Percentiles rank a stretch among this genome's conserved stretches.
Evolutionary conservation across 768 basidiomycete species (phyloP).

Genomic region (Dendrothele bispora): DNA sequence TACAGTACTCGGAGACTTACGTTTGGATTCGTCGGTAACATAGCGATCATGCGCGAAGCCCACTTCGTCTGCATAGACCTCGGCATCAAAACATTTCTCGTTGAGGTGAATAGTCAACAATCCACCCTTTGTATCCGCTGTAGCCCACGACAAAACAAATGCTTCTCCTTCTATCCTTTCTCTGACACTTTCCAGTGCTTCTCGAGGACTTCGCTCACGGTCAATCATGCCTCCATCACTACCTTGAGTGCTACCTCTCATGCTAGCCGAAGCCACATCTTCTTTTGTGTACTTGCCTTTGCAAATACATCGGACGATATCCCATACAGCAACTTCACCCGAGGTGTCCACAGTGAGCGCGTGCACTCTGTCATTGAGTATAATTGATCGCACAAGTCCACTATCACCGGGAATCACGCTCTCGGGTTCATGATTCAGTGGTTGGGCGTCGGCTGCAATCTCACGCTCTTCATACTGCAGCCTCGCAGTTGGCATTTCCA

Average conservation of each 20-base stretch:
- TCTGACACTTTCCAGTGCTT: slow-evolving; percentile 83
- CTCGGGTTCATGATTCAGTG: slow-evolving; percentile 58
- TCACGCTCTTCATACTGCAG: slow-evolving; percentile 71
- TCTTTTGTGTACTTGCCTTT: slow-evolving; percentile 66
- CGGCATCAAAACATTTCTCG: slow-evolving; percentile 90
- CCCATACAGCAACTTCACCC: slow-evolving; percentile 91
- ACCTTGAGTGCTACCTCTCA: slow-evolving; percentile 43
- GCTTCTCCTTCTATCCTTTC: slow-evolving; percentile 96
- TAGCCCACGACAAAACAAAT: slow-evolving; percentile 80
- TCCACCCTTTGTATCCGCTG: slow-evolving; percentile 87
- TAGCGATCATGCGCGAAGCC: slow-evolving; percentile 62
- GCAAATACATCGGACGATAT: slow-evolving; percentile 79
- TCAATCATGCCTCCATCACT: slow-evolving; percentile 34
- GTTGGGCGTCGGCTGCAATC: slow-evolving; percentile 73
- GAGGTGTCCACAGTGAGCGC: slow-evolving; percentile 88
- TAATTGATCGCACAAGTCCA: slow-evolving; percentile 78
- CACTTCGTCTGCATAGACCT: slow-evolving; percentile 92
- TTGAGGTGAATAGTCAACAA: slow-evolving; percentile 84
- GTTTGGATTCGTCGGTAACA: slow-evolving; percentile 75
- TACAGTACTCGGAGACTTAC: slow-evolving; percentile 43
- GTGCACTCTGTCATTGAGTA: slow-evolving; percentile 88
- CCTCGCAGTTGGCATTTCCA: slow-evolving; percentile 38
- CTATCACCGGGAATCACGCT: slow-evolving; percentile 71
- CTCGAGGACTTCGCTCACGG: slow-evolving; percentile 66
- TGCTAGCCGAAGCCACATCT: slow-evolving; percentile 62